A percentile compares a stretch with the other conserved stretches of the same genome.
phyloP scores from a whole-genome alignment of 2,329 filamentous ascomycete species.

The Epichloe sp. region DNA sequence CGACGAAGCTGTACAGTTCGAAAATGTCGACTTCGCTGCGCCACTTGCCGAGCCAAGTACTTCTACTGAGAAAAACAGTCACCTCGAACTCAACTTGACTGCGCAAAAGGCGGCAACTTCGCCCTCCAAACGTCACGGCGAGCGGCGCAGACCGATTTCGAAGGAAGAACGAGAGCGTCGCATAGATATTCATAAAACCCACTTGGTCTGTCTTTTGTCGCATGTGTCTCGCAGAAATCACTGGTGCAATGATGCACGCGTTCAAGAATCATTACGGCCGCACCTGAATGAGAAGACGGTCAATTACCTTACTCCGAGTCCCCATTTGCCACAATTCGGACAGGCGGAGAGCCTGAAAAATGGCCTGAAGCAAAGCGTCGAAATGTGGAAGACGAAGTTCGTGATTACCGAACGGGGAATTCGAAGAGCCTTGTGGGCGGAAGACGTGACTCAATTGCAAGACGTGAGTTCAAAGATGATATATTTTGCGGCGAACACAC shows the following conservation, averaged over 20 bases:
- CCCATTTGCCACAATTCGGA: constrained; percentile 58
- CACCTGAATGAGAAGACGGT: constrained; percentile 54
- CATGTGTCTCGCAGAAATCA: constrained; percentile 67
- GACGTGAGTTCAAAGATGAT: constrained; percentile 28
- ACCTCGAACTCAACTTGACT: constrained; percentile 40
- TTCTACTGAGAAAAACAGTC: constrained; percentile 16
- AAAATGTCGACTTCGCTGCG: constrained; percentile 33
- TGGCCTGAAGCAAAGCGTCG: constrained; percentile 57
- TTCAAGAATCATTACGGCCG: constrained; percentile 52
- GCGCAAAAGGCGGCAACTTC: constrained; percentile 25
- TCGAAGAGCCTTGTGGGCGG: constrained; percentile 61
- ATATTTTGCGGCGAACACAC: neutral
- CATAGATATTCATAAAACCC: constrained; percentile 71
- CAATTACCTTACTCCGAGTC: constrained; percentile 54
- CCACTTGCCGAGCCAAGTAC: constrained; percentile 12
- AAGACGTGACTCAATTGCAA: constrained; percentile 46
- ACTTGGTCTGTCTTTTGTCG: constrained; percentile 69
- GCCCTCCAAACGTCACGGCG: constrained; percentile 16
- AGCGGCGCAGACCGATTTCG: constrained; percentile 38
- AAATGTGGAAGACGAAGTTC: constrained; percentile 58
- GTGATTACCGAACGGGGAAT: constrained; percentile 58
- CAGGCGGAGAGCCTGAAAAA: constrained; percentile 65
- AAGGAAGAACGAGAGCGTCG: constrained; percentile 43
- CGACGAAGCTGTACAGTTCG: constrained; percentile 28
- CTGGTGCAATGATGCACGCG: constrained; percentile 71